A percentile compares a stretch with the other conserved stretches of the same genome.
Conservation (phyloP, 768 basidiomycete species). For the Panus rudis region DNA sequence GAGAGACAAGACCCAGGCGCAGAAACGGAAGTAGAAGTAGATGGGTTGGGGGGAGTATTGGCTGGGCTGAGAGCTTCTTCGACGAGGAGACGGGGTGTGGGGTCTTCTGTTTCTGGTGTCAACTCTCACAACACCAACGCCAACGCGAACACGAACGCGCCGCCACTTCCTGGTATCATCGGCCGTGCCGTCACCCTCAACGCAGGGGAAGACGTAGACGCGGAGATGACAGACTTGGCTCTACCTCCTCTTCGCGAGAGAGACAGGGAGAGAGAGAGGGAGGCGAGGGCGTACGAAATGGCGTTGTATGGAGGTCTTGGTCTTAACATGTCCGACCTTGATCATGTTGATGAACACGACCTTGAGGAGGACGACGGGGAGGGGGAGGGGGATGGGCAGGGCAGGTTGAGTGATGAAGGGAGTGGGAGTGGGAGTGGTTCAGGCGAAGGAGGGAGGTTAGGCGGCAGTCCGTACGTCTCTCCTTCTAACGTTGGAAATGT, state of each 20-base stretch:
- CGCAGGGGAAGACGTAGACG: no score
- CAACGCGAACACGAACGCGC: not conserved
- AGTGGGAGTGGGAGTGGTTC: slow-evolving; percentile 10
- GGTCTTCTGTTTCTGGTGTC: slow-evolving; percentile 2
- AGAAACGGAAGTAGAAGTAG: slow-evolving; percentile 26
- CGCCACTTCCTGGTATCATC: not conserved
- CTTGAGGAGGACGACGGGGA: slow-evolving; percentile 17
- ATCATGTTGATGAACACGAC: no score
- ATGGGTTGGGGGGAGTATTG: no score
- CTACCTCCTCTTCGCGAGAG: no score
- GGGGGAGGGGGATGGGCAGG: slow-evolving; percentile 15
- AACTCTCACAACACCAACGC: not conserved
- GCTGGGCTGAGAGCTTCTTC: slow-evolving; percentile 14
- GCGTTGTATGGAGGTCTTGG: no score
- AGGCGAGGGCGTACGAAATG: no score
- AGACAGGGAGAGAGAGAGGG: no score
- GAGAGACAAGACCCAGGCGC: slow-evolving; percentile 22
- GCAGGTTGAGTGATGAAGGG: slow-evolving; percentile 21
- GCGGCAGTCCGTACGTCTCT: slow-evolving; percentile 15
- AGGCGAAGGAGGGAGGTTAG: slow-evolving; percentile 7
- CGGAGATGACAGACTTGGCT: no score
- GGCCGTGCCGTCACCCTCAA: no score
- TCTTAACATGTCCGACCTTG: no score
- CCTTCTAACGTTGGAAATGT: slow-evolving; percentile 13
- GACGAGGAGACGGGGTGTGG: slow-evolving; percentile 12